Evolutionary conservation across 352 stramenopile genomes (phyloP).

Genomic region (Globisporangium nodosum): DNA sequence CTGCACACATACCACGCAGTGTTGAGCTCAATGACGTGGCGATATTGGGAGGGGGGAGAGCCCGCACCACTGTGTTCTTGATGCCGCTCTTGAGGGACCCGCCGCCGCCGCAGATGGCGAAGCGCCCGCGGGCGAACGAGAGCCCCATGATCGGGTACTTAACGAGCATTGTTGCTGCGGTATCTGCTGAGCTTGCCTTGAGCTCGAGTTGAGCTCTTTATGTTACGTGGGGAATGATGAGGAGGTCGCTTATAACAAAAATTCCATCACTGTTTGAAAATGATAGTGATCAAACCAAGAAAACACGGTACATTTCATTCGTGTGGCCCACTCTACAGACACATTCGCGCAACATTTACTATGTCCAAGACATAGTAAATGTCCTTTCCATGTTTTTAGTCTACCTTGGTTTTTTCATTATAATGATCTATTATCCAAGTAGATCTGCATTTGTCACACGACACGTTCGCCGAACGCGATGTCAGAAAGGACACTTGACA

Average conservation of each 20-base stretch:
- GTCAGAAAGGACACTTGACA: too few relatives aligned
- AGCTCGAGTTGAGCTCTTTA: too few relatives aligned
- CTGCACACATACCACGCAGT: constrained; percentile 13
- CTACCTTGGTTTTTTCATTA: too few relatives aligned
- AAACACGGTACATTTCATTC: too few relatives aligned
- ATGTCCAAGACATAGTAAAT: too few relatives aligned
- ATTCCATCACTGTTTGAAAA: background rate
- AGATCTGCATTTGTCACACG: too few relatives aligned
- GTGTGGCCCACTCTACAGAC: too few relatives aligned
- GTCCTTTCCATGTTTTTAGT: too few relatives aligned
- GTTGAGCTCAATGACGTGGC: background rate
- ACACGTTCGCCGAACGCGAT: too few relatives aligned
- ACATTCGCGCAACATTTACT: too few relatives aligned
- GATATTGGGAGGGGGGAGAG: background rate
- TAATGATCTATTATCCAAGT: too few relatives aligned
- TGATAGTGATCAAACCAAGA: too few relatives aligned
- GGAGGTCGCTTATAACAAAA: background rate
- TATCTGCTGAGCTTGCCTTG: background rate
- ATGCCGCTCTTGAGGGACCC: constrained; percentile 82
- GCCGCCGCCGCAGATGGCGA: constrained; percentile 79
- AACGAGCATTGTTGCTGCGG: constrained; percentile 47
- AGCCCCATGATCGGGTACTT: constrained; percentile 85
- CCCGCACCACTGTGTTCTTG: constrained; percentile 79
- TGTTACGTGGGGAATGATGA: background rate
- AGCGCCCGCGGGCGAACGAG: constrained; percentile 58